Conservation (phyloP, 371 early-diverging fungal genomes). For the Haplosporangium sp. region DNA sequence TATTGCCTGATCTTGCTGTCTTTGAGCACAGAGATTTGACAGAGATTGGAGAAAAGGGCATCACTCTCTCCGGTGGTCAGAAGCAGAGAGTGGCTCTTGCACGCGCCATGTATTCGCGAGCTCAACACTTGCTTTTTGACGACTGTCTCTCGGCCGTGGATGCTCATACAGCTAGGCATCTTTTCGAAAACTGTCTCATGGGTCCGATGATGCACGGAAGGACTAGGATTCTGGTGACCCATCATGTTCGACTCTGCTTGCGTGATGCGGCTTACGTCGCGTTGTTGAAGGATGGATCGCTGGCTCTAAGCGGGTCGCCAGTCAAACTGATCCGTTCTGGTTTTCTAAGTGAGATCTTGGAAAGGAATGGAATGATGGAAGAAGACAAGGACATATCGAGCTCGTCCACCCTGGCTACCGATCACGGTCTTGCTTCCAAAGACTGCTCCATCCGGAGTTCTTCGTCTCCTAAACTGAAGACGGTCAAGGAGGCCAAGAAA, state of each 20-base stretch:
- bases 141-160: conserved; percentile 87
- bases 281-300: conserved; percentile 68
- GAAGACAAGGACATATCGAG: conserved; percentile 30
- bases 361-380: conserved; percentile 34
- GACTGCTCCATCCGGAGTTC: conserved; percentile 15
- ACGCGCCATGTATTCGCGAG: conserved; percentile 82
- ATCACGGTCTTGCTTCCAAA: conserved; percentile 10
- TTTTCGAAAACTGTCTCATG: conserved; percentile 80
- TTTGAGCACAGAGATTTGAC: conserved; percentile 90
- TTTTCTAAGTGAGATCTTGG: conserved; percentile 41
- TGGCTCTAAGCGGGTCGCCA: conserved; percentile 56
- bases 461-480: conserved; percentile 17
- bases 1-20: conserved; percentile 77
- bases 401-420: conserved; percentile 17
- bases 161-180: conserved; percentile 87
- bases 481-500: conserved; percentile 27
- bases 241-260: conserved; percentile 84
- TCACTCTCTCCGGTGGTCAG: conserved; percentile 81
- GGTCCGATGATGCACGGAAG: conserved; percentile 77
- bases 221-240: conserved; percentile 89
- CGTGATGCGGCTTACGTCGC: conserved; percentile 71
- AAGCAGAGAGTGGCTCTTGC: conserved; percentile 85
- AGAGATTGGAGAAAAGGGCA: conserved; percentile 91
- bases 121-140: conserved; percentile 79
- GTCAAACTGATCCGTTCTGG: conserved; percentile 56